phyloP scores from a whole-genome alignment of 2,329 filamentous ascomycete genomes.

The Stachybotrys echinatus region DNA sequence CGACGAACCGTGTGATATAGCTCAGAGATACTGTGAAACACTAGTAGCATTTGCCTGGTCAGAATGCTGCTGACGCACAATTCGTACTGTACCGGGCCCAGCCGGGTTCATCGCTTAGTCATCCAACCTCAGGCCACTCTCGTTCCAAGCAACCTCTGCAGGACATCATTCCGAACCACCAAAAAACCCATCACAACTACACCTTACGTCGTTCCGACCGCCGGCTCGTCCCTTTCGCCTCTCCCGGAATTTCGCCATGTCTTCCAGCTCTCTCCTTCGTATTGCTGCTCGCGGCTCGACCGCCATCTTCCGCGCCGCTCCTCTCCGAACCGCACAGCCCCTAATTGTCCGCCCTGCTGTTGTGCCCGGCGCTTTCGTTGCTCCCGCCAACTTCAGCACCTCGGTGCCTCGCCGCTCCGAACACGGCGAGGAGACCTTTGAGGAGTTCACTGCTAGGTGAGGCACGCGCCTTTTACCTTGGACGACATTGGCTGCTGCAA shows the following conservation, averaged over 20 bases:
- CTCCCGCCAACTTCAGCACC: constrained; percentile 57
- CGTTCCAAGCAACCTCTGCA: neutral
- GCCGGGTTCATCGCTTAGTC: neutral
- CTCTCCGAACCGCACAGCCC: constrained; percentile 50
- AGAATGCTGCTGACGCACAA: neutral
- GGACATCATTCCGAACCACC: neutral
- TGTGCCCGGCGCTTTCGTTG: constrained; percentile 37
- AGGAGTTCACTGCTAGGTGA: constrained; percentile 98
- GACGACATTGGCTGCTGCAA: constrained; percentile 7
- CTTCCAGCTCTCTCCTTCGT: constrained; percentile 64
- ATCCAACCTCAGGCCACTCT: constrained; percentile 2
- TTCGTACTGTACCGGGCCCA: neutral
- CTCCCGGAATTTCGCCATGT: constrained; percentile 41
- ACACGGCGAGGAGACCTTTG: constrained; percentile 94
- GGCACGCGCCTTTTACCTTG: constrained; percentile 19
- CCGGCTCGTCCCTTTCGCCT: constrained; percentile 11
- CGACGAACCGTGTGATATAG: too few relatives aligned
- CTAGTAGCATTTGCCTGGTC: too few relatives aligned
- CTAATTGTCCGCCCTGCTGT: constrained; percentile 51
- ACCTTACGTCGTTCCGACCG: constrained; percentile 13
- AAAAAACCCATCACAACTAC: constrained; percentile 4
- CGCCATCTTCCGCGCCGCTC: constrained; percentile 59
- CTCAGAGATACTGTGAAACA: too few relatives aligned
- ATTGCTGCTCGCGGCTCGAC: constrained; percentile 63
- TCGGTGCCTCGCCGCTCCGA: constrained; percentile 48